phyloP scores from a whole-genome alignment of 164 flowering plant species.

The Chimonanthus salicifolius region DNA sequence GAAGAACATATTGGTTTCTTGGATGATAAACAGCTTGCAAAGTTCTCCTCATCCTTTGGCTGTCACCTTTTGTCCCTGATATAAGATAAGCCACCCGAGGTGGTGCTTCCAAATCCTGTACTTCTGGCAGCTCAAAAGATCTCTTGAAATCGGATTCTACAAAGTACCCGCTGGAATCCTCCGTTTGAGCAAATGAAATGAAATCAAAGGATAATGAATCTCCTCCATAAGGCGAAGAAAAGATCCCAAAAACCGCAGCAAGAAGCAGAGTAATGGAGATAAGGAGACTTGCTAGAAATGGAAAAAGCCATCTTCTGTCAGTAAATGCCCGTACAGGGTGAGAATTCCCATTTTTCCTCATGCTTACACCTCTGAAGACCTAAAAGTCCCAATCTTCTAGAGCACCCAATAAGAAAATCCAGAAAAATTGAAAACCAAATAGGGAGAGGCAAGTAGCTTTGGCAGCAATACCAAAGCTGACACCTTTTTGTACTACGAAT shows the following conservation, averaged over 20 bases:
- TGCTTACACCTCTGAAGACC: conserved; percentile 6
- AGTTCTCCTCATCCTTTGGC: conserved; percentile 81
- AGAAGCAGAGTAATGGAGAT: conserved; percentile 48
- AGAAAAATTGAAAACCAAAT: neutral
- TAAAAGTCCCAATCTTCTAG: neutral
- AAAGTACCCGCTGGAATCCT: conserved; percentile 53
- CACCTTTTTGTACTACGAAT: conserved; percentile 14
- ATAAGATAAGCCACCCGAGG: conserved; percentile 82
- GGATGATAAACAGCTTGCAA: conserved; percentile 95
- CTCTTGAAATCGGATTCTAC: conserved; percentile 60
- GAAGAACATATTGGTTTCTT: conserved; percentile 80
- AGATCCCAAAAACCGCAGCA: conserved; percentile 37
- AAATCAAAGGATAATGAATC: conserved; percentile 43
- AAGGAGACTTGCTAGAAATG: conserved; percentile 66
- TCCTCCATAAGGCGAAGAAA: conserved; percentile 34
- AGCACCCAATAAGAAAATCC: neutral
- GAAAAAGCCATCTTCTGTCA: conserved; percentile 77
- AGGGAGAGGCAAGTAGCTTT: conserved; percentile 23
- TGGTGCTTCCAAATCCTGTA: conserved; percentile 37
- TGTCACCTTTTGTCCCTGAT: conserved; percentile 93
- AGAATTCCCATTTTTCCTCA: conserved; percentile 55
- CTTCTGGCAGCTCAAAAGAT: conserved; percentile 11
- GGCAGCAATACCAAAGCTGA: conserved; percentile 25
- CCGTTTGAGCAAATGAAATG: conserved; percentile 32
- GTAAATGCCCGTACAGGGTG: conserved; percentile 58